Base-by-base conservation (phyloP, 495 filamentous ascomycete species). In the Parmelia sp. region DNA sequence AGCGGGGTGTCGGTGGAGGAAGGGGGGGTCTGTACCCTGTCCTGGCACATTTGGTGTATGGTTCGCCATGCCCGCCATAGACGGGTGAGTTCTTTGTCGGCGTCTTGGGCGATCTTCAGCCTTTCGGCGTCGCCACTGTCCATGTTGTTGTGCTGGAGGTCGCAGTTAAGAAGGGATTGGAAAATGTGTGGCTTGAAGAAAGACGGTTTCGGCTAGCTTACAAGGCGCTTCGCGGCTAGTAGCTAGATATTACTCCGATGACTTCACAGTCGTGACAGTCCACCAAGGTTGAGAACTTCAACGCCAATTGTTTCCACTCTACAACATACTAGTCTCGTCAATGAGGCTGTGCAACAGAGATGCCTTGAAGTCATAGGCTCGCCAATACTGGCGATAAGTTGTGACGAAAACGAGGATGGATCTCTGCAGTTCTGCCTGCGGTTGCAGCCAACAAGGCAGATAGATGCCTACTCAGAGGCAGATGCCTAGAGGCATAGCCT, bases 41-140 rank as follows among this genome's bases (percentile, higher is more conserved):
- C 91, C 63, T 81, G 80, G 37, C 90, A 86, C 90, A 96, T 91
- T 79, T 95, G 89, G 72, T 92, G 87, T 62, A 91, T 84, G 4
- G 91, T 96, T 72, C 84, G 80, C 87, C 90, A 93, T 70, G 88
- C 90, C 75, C 91, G 88, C 91, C 91, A 96, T 57, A 93, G 83
- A 66, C 83, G 81, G 64, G 87, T 86, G 66, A 86, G 77, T 71
- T 88, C 86, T 74, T 87, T 83, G 62, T 87, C 84, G 69, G 85
- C 79, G 57, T 86, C 84, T 55, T 63, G 83, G 57, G 77, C 80
- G 62, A 74, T 69, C 63, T 69, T 68, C 51, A 73, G 70, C 56
- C 77, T 77, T 39, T 87, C 79, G 33, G 86, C 85, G 37, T 83
- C 79, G 81, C 84, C 84, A 47, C 49, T 71, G 65, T 69, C 67